Evolutionary conservation across 352 stramenopile genomes (phyloP).

Genomic region (Globisporangium barbulae): DNA sequence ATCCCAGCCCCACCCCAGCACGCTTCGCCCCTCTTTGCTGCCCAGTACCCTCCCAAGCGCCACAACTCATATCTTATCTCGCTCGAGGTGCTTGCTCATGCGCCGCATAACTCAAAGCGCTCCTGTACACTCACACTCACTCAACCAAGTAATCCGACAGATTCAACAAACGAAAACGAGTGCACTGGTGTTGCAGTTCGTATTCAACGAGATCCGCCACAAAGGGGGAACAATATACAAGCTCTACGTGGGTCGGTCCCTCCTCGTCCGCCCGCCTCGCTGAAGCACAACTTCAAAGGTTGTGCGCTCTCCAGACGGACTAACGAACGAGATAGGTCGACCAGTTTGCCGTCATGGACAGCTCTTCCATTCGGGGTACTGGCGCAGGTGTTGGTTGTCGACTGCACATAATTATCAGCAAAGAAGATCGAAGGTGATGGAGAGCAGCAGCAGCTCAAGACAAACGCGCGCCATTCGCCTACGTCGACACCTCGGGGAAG

Average conservation of each 20-base stretch:
- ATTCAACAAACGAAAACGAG: not conserved
- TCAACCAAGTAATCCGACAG: too few species aligned
- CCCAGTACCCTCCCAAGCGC: too few species aligned
- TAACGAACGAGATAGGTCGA: not conserved
- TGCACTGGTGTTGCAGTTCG: not conserved
- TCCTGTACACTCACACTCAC: too few species aligned
- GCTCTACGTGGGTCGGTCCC: not conserved
- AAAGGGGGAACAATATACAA: not conserved
- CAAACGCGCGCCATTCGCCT: not conserved
- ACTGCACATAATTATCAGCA: slow-evolving; percentile 8
- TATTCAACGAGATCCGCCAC: not conserved
- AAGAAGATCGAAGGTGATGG: not conserved
- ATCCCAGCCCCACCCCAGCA: too few species aligned
- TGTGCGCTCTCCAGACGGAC: not conserved
- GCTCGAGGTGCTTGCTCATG: too few species aligned
- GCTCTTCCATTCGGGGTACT: not conserved
- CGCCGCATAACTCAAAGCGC: too few species aligned
- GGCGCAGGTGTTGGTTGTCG: not conserved
- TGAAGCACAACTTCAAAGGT: not conserved
- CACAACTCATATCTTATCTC: too few species aligned
- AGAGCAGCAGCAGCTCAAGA: not conserved
- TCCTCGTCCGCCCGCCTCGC: not conserved
- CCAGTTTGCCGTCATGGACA: not conserved
- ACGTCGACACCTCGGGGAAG: slow-evolving; percentile 22
- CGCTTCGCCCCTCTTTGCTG: too few species aligned